Conservation (phyloP, 106 monocot species). For the Acanthochlamys bracteata region DNA sequence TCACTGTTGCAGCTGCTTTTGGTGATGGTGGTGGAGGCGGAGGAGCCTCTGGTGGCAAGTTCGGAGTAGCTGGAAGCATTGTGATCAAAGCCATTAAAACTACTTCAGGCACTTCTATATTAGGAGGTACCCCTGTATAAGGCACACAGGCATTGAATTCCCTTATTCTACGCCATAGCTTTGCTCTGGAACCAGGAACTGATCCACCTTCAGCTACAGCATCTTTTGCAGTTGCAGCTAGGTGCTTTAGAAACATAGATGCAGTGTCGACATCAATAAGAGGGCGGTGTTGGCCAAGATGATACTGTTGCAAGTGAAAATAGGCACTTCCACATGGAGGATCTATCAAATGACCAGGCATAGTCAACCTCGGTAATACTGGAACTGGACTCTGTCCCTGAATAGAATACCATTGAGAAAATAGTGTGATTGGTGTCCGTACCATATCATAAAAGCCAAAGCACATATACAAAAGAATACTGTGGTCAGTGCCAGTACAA, state of each 20-base stretch:
- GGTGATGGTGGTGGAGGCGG: constrained; percentile 97
- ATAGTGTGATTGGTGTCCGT: background rate
- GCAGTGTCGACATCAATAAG: constrained; percentile 57
- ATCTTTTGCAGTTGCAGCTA: constrained; percentile 96
- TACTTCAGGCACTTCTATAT: constrained; percentile 86
- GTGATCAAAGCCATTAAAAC: constrained; percentile 97
- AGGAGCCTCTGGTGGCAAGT: constrained; percentile 88
- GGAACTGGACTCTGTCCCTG: constrained; percentile 89
- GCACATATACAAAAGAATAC: background rate
- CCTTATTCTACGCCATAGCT: constrained; percentile 92
- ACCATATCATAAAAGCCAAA: background rate
- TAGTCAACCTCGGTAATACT: constrained; percentile 84
- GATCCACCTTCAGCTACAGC: constrained; percentile 93
- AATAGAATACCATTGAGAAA: too few relatives aligned
- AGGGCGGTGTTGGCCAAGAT: constrained; percentile 29
- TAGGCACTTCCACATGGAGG: constrained; percentile 79
- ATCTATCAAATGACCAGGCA: constrained; percentile 94
- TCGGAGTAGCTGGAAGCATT: constrained; percentile 90
- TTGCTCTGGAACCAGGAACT: constrained; percentile 84
- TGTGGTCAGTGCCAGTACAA: background rate
- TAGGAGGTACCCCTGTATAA: constrained; percentile 71
- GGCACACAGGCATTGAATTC: constrained; percentile 99
- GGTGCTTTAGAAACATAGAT: constrained; percentile 81
- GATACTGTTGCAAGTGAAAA: constrained; percentile 29
- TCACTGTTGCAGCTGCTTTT: constrained; percentile 95